Conservation (phyloP, 2,329 filamentous ascomycete species). For the Bimuria novae-zelandiae region DNA sequence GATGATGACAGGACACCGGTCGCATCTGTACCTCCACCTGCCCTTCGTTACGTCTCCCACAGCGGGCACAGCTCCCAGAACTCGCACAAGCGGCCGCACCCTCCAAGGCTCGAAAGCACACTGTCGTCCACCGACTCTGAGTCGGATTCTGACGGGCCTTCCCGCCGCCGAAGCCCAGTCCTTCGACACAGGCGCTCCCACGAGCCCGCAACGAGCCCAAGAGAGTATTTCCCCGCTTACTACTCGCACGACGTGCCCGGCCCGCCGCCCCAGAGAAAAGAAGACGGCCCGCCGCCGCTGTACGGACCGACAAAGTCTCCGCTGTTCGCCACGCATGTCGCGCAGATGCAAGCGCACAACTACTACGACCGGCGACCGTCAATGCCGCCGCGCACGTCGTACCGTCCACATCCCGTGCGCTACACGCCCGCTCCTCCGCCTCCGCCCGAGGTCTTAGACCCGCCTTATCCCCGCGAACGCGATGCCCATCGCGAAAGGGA, state of each 20-base stretch:
- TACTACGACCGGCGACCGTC: constrained; percentile 37
- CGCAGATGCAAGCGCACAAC: constrained; percentile 42
- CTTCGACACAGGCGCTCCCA: constrained; percentile 50
- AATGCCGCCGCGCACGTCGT: constrained; percentile 31
- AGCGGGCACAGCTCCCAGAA: not conserved
- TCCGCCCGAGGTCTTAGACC: constrained; percentile 26
- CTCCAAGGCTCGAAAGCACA: constrained; percentile 41
- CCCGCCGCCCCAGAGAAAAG: constrained; percentile 11
- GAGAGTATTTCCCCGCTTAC: constrained; percentile 46
- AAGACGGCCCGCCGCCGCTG: constrained; percentile 27
- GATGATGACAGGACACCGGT: constrained; percentile 35
- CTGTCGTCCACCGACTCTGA: constrained; percentile 38
- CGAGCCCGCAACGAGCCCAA: constrained; percentile 46
- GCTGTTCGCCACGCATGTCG: constrained; percentile 54
- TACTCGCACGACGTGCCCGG: constrained; percentile 26
- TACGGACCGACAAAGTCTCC: constrained; percentile 53
- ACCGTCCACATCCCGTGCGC: constrained; percentile 30
- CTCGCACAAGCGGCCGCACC: constrained; percentile 38
- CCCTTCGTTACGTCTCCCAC: constrained; percentile 23
- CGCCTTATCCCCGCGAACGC: constrained; percentile 23
- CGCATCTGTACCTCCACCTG: constrained; percentile 25
- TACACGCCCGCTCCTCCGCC: constrained; percentile 23
- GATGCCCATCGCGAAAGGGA: constrained; percentile 19
- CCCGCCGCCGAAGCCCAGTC: constrained; percentile 30
- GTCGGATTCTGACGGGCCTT: constrained; percentile 35